Evolutionary conservation across 768 basidiomycete genomes (phyloP).

Genomic region (Macrolepiota albuminosa): DNA sequence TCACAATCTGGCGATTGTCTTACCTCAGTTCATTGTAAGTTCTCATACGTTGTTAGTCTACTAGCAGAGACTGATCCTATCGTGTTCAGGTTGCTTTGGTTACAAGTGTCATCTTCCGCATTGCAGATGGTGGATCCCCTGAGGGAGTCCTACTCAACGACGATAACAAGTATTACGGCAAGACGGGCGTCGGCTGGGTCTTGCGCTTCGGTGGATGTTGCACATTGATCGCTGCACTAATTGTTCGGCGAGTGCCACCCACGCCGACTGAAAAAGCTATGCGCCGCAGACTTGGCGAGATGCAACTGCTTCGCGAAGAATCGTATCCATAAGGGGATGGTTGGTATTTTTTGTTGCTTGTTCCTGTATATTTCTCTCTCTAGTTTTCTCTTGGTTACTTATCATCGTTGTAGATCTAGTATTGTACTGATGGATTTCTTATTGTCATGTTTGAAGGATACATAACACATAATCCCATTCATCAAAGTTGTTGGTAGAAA

Average conservation of each 20-base stretch:
- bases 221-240: conserved; percentile 74
- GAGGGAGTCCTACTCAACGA: conserved; percentile 32
- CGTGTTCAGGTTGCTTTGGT: conserved; percentile 68
- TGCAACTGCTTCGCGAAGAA: conserved; percentile 71
- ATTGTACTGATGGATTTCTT: conserved; percentile 9
- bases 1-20: conserved; percentile 92
- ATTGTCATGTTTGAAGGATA: conserved; percentile 29
- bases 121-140: conserved; percentile 57
- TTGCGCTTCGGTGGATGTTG: conserved; percentile 88
- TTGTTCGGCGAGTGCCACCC: conserved; percentile 79
- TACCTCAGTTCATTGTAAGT: conserved; percentile 90
- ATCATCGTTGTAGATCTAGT: background rate
- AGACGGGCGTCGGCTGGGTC: conserved; percentile 92
- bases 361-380: conserved; percentile 4
- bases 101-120: conserved; percentile 81
- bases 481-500: conserved; percentile 36
- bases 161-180: conserved; percentile 63
- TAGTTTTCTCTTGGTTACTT: background rate
- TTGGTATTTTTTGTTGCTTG: conserved; percentile 5
- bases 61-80: conserved; percentile 11
- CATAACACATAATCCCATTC: conserved; percentile 57
- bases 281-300: conserved; percentile 72
- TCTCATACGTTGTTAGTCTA: background rate
- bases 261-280: conserved; percentile 92
- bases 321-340: conserved; percentile 30